Base-by-base conservation (phyloP, 192 early-diverging fungal genomes). In the Chytriomyces sp. region DNA sequence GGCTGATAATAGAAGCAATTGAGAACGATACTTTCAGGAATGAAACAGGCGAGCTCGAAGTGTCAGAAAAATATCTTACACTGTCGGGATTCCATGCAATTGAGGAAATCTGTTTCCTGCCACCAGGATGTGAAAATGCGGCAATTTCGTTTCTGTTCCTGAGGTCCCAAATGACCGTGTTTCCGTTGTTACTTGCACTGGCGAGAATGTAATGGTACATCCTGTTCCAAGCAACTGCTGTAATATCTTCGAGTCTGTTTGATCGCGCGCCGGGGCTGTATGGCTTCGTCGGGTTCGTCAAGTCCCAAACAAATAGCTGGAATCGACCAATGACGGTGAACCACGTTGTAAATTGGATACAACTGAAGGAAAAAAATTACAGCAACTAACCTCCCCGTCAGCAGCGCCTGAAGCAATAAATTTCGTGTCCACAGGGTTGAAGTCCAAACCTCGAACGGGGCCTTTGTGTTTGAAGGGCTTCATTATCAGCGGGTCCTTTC, bases 121-220 rank as follows among this genome's bases (percentile, higher is more conserved):
- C 89, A 44, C 87, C 87, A 50, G 86, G 88, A 79, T 84, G 85
- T 28, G 69, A 82, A 72, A 99, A 87, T 46, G 88, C 84, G 60
- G 97, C 91, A 44, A 97, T 88, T 76, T 99, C 96, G 57, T 93
- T 90, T 57, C 92, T 85, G 60, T 92, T 91, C 57, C 93, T 87
- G 72, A 99, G 86, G 89, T 99, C 97, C 96, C 96, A 99, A 11
- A 99, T 91, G 43, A 97, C 96, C n/a, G 95, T 94, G 74, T 94
- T 87, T 53, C 97, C 96, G 65, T 95, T 96, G 68, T 92, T 94
- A 57, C 91, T 93, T 8, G 93, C 93, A 5, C 93, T 94, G 9
- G 95, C 97, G 68, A 99, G 86, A 78, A 99, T 99, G 72, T 97
- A 93, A 67, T 92, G 87, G 45, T 94, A 93, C 73, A 96, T 91